Base-by-base conservation (phyloP, 2,329 filamentous ascomycete genomes). In the Fusarium liriodendri region DNA sequence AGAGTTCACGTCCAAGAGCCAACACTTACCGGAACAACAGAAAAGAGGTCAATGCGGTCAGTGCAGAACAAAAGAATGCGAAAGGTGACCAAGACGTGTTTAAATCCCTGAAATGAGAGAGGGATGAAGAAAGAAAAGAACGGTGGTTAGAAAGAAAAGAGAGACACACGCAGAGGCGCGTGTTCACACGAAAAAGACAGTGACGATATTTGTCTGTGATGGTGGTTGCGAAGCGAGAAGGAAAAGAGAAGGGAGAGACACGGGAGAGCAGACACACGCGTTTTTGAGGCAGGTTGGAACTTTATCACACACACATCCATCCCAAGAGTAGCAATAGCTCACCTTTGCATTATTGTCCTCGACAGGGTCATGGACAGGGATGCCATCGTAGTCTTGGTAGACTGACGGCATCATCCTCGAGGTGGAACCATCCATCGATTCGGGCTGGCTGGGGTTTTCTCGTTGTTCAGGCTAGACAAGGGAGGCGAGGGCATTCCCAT, bases 151-250 rank as follows among this genome's bases (percentile, higher is more conserved):
- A 67, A 9, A 67, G 68, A 52, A 67, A 54, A 64, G 68, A 75
- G 74, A 78, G 62, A 77, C 61, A 71, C 72, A 69, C 72, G 63
- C 72, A 69, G 20, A 38, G 67, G 69, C 72, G 76, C 72, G 74
- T 75, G 76, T 76, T 77, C 72, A 78, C 76, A 74, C 72, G 66
- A 73, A 70, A 74, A 73, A 38, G 72, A 74, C 65, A 66, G 72
- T 75, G 69, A 37, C 22, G 32, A 65, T 52, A 58, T 61, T 62
- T 72, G 68, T 22, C 52, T 67, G 58, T 60, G 70, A 61, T 47
- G 62, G 58, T 58, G 47, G 61, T 52, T 61, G 62, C 61, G 16
- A 10, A 27, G 14, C 61, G 38, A 35, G 32, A 42, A 38, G 59
- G 5, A 27, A 32, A 65, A 25, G 27, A 62, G 60, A 68, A 50